phyloP scores from a whole-genome alignment of 345 rosid species.

The Salix dunnii region DNA sequence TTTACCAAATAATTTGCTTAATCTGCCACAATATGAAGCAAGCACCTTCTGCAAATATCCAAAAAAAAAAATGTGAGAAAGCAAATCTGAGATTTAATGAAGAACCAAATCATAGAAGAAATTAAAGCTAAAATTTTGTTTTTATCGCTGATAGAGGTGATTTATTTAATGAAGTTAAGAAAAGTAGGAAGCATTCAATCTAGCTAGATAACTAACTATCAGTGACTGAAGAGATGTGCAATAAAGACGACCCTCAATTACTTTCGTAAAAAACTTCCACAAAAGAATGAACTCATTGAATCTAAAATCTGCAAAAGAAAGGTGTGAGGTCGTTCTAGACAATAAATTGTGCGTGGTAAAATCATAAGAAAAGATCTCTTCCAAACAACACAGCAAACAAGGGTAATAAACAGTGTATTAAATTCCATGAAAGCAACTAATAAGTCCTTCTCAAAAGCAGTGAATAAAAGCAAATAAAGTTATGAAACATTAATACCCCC shows the following conservation, averaged over 20 bases:
- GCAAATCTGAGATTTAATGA: background rate
- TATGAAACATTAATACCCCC: conserved; percentile 22
- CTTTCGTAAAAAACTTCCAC: conserved; percentile 14
- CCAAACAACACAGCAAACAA: conserved; percentile 26
- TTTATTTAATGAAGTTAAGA: background rate
- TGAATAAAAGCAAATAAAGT: conserved; percentile 29
- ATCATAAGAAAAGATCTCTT: conserved; percentile 18
- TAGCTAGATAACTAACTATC: background rate
- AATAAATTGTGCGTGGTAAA: conserved; percentile 31
- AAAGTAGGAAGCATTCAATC: background rate
- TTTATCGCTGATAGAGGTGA: background rate
- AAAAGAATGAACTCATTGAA: conserved; percentile 24
- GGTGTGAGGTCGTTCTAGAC: conserved; percentile 34
- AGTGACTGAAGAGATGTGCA: background rate
- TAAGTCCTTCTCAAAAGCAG: conserved; percentile 28
- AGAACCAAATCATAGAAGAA: background rate
- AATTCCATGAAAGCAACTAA: conserved; percentile 36
- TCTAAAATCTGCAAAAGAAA: conserved; percentile 21
- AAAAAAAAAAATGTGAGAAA: conserved; percentile 3
- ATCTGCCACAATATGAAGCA: conserved; percentile 55
- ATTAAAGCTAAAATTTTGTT: background rate
- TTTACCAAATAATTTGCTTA: conserved; percentile 60
- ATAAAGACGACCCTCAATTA: conserved; percentile 14
- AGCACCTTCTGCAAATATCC: conserved; percentile 56
- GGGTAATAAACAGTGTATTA: conserved; percentile 34